Conservation (phyloP, 192 early-diverging fungal species). For the Chytriomyces hyalinus region DNA sequence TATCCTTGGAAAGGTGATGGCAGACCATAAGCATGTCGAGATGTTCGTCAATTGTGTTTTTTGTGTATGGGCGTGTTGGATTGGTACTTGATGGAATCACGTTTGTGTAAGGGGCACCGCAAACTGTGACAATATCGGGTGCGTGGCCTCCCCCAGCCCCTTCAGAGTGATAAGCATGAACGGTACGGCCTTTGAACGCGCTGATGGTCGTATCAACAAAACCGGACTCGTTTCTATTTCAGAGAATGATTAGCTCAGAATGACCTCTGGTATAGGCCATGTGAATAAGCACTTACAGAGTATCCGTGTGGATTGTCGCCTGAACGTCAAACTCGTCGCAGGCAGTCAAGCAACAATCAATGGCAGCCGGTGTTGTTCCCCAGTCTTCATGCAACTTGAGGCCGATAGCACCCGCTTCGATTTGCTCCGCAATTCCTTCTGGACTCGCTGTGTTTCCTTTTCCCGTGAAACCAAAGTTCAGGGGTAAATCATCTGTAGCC, state of each 20-base stretch:
- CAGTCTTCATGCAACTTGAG: slow-evolving; percentile 54
- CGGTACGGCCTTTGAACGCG: slow-evolving; percentile 89
- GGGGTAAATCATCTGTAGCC: slow-evolving; percentile 83
- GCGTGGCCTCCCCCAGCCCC: slow-evolving; percentile 97
- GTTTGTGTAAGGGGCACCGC: slow-evolving; percentile 68
- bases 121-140: slow-evolving; percentile 67
- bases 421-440: slow-evolving; percentile 79
- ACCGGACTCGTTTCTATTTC: slow-evolving; percentile 85
- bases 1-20: slow-evolving; percentile 89
- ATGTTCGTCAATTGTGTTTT: slow-evolving; percentile 97
- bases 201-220: slow-evolving; percentile 91
- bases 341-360: slow-evolving; percentile 83
- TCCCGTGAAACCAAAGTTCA: slow-evolving; percentile 95
- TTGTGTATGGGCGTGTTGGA: slow-evolving; percentile 92
- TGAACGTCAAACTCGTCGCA: slow-evolving; percentile 86
- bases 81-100: slow-evolving; percentile 96
- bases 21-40: slow-evolving; percentile 99
- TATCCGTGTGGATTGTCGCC: slow-evolving; percentile 95
- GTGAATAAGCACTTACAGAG: slow-evolving; percentile 53
- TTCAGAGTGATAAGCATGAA: slow-evolving; percentile 96
- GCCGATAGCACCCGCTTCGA: slow-evolving; percentile 85
- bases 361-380: slow-evolving; percentile 88
- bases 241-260: not conserved
- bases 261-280: not conserved
- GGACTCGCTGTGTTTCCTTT: slow-evolving; percentile 84